Conservation (phyloP, 2,329 filamentous ascomycete genomes). For the Neopestalotiopsis sp. region DNA sequence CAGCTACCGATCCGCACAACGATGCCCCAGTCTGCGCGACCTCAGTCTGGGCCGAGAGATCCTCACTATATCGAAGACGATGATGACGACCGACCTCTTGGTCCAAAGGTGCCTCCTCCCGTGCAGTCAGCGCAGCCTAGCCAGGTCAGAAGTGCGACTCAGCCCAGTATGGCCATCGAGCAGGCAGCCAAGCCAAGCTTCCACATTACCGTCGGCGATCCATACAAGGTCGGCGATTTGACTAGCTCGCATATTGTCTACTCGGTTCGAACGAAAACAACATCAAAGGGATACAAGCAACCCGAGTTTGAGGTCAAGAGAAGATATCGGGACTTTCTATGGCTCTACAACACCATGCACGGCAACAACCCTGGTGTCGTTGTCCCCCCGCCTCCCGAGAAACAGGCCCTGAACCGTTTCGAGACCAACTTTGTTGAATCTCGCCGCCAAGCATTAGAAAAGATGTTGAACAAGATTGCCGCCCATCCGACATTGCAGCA, state of each 20-base stretch:
- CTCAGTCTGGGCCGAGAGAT: constrained; percentile 53
- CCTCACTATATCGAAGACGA: constrained; percentile 75
- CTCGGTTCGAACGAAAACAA: constrained; percentile 92
- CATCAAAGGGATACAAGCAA: constrained; percentile 93
- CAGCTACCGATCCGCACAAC: constrained; percentile 65
- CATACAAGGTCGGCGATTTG: constrained; percentile 95
- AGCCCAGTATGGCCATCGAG: constrained; percentile 87
- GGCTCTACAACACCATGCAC: constrained; percentile 95
- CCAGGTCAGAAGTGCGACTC: constrained; percentile 56
- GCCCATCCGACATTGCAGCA: constrained; percentile 89
- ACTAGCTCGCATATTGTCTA: constrained; percentile 98
- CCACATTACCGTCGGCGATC: constrained; percentile 90
- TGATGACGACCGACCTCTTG: constrained; percentile 52
- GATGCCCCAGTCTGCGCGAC: constrained; percentile 53
- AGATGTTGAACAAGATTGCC: constrained; percentile 97
- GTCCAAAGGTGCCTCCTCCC: constrained; percentile 70
- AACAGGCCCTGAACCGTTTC: constrained; percentile 95
- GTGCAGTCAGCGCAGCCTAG: constrained; percentile 64
- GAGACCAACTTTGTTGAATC: constrained; percentile 97
- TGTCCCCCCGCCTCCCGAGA: constrained; percentile 94
- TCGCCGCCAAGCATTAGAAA: constrained; percentile 86
- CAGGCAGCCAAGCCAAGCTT: constrained; percentile 93
- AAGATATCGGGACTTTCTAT: constrained; percentile 94
- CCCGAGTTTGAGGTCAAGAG: constrained; percentile 92
- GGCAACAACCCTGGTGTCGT: constrained; percentile 94